phyloP scores from a whole-genome alignment of 2,329 filamentous ascomycete genomes.

The Colletotrichum sp. region DNA sequence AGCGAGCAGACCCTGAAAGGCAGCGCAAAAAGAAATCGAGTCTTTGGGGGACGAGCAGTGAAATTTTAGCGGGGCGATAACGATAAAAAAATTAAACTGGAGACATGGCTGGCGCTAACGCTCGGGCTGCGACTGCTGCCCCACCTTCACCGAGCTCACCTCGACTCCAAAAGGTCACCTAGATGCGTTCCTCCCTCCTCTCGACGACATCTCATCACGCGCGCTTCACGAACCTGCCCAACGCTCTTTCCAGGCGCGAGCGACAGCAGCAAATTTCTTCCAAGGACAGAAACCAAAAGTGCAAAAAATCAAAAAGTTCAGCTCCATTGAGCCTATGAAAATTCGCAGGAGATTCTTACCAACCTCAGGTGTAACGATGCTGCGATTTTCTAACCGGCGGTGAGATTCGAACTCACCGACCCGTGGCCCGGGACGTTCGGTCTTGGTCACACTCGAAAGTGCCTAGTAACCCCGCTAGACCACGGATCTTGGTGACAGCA shows the following conservation, averaged over 20 bases:
- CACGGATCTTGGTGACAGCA: not conserved
- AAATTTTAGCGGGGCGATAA: conserved; percentile 14
- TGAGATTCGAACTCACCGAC: not conserved
- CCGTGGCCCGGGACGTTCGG: not conserved
- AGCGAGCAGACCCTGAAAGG: not conserved
- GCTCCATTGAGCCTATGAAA: not conserved
- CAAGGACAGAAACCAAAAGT: not conserved
- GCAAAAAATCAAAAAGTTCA: not conserved
- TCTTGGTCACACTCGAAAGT: not conserved
- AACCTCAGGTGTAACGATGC: not conserved
- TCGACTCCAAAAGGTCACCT: not conserved
- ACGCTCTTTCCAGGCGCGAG: accelerated
- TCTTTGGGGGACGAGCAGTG: not conserved
- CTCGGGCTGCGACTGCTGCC: not conserved
- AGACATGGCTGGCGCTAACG: not conserved
- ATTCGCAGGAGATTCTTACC: not conserved
- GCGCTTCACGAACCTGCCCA: not conserved
- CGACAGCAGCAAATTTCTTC: not conserved
- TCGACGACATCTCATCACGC: not conserved
- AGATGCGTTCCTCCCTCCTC: not conserved
- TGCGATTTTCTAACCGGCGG: not conserved
- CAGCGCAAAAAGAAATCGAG: conserved; percentile 13
- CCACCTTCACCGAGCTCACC: conserved; percentile 6
- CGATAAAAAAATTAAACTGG: conserved; percentile 10
- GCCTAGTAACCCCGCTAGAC: not conserved